Conservation (phyloP, 1,284 basidiomycete genomes). For the Trametes sp. region DNA sequence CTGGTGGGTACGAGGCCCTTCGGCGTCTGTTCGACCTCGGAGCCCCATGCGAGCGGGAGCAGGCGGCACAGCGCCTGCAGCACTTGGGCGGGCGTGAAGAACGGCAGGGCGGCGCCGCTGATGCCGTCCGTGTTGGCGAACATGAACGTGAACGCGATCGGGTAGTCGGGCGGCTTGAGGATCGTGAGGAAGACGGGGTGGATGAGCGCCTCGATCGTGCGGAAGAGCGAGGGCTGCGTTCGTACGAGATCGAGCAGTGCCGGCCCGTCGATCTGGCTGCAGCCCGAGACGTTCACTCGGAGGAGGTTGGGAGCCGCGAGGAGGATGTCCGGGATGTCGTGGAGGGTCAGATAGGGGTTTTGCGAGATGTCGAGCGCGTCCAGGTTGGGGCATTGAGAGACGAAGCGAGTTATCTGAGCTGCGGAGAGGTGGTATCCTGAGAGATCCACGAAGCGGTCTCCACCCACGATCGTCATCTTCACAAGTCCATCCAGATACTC, state of each 20-base stretch:
- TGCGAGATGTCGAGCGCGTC: not conserved
- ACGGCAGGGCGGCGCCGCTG: not conserved
- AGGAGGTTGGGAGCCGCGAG: not conserved
- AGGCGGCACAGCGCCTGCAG: not conserved
- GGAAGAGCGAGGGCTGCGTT: not conserved
- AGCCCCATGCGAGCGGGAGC: not conserved
- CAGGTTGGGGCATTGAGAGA: not conserved
- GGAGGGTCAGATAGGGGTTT: not conserved
- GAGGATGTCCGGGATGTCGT: not conserved
- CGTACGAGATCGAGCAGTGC: not conserved
- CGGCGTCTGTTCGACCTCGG: too few species aligned
- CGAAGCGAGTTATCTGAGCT: not conserved
- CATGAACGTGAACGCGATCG: conserved; percentile 3
- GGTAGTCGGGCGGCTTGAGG: not conserved
- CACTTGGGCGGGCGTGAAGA: not conserved
- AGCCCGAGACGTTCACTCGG: not conserved
- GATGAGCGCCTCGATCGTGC: not conserved
- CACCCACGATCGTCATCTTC: not conserved
- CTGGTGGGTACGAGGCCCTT: too few species aligned
- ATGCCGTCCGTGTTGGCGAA: not conserved
- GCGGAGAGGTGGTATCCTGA: not conserved
- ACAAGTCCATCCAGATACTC: not conserved
- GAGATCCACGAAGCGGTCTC: not conserved
- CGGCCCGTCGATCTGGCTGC: too few species aligned
- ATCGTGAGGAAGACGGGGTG: not conserved